Conservation (phyloP, 352 stramenopile species). For the Phytophthora gonapodyides region DNA sequence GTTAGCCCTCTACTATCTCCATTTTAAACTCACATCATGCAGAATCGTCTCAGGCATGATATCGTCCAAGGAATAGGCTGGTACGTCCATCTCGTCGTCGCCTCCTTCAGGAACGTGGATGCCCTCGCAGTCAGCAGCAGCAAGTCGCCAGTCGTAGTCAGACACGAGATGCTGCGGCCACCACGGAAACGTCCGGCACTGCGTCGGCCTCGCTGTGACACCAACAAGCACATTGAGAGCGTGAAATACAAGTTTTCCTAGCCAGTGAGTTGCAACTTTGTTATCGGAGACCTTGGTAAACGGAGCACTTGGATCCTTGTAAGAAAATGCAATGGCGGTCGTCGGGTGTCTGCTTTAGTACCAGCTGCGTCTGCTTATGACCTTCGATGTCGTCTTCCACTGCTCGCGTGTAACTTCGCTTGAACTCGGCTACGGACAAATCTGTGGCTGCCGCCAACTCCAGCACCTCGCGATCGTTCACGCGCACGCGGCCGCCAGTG, state of each 20-base stretch:
- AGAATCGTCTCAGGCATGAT: slow-evolving; percentile 66
- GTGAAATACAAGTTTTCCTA: not conserved
- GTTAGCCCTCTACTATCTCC: not conserved
- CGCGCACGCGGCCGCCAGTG: slow-evolving; percentile 61
- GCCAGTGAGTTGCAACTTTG: not conserved
- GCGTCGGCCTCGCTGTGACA: slow-evolving; percentile 61
- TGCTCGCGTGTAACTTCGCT: slow-evolving; percentile 39
- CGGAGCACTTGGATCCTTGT: slow-evolving; percentile 62
- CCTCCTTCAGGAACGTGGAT: slow-evolving; percentile 32
- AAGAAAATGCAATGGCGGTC: slow-evolving; percentile 72
- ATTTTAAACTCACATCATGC: slow-evolving; percentile 66
- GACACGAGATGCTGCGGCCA: slow-evolving; percentile 81
- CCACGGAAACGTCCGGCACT: slow-evolving; percentile 84
- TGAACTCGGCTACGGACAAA: slow-evolving; percentile 40
- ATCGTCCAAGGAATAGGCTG: slow-evolving; percentile 46
- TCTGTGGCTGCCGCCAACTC: slow-evolving; percentile 44
- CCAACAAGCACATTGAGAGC: slow-evolving; percentile 1
- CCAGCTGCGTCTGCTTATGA: slow-evolving; percentile 34
- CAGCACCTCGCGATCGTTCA: slow-evolving; percentile 65
- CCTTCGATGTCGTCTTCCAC: slow-evolving; percentile 24
- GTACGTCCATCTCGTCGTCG: slow-evolving; percentile 1
- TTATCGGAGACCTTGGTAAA: slow-evolving; percentile 55
- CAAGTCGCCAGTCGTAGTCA: slow-evolving; percentile 78
- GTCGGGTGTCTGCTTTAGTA: slow-evolving; percentile 55
- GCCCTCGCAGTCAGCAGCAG: slow-evolving; percentile 67